Evolutionary conservation across 2,329 filamentous ascomycete species (phyloP).

Genomic region (Penicillium oxalicum): DNA sequence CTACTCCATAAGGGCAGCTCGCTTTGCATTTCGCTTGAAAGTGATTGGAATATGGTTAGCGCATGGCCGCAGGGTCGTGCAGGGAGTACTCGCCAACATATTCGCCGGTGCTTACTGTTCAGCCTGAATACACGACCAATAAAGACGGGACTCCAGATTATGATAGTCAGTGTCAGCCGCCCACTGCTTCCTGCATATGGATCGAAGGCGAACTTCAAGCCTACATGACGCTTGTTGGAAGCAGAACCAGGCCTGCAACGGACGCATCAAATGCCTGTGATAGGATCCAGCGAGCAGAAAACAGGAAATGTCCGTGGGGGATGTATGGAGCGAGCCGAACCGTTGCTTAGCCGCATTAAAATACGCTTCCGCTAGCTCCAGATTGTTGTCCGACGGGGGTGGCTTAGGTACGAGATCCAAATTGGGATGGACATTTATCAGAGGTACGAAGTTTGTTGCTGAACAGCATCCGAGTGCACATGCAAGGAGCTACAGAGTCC

Average conservation of each 20-base stretch:
- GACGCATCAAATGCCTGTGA: conserved; percentile 18
- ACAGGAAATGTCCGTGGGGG: conserved; percentile 19
- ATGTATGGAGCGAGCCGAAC: conserved; percentile 19
- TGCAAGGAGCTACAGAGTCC: conserved; percentile 14
- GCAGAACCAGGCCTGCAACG: conserved; percentile 21
- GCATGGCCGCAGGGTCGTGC: neutral
- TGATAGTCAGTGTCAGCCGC: conserved; percentile 18
- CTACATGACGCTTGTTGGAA: conserved; percentile 22
- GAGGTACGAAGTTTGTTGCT: conserved; percentile 14
- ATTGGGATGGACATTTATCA: conserved; percentile 12
- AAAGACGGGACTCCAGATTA: conserved; percentile 20
- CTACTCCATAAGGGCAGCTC: conserved; percentile 21
- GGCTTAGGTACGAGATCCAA: conserved; percentile 14
- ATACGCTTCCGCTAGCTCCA: conserved; percentile 19
- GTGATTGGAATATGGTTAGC: neutral
- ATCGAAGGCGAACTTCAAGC: conserved; percentile 19
- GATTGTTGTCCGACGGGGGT: conserved; percentile 14
- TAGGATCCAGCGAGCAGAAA: conserved; percentile 20
- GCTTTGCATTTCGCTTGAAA: conserved; percentile 18
- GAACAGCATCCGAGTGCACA: conserved; percentile 18
- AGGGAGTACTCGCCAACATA: neutral
- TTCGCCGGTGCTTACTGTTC: conserved; percentile 14
- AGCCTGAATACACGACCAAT: conserved; percentile 23
- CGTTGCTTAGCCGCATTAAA: conserved; percentile 21
- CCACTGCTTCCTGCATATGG: conserved; percentile 19